A percentile compares a stretch with the other conserved stretches of the same genome.
These are phyloP conservation scores for Corylus americana DNA, from an alignment of 306 rosid species.

Conservation along the genomic window DNA sequence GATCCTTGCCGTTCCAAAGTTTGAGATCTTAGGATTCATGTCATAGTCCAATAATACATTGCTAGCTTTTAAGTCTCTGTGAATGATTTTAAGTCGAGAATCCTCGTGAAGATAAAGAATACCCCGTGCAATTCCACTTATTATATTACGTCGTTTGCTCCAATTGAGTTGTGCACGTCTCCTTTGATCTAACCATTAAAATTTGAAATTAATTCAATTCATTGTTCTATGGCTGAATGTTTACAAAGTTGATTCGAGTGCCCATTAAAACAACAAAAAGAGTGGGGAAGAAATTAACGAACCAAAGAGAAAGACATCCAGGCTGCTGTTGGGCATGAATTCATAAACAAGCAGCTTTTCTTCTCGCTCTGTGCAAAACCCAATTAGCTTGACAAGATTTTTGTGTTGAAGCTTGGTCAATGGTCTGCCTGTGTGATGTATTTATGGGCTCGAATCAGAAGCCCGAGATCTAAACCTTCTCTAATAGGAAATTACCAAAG, in stretches of 20 bases:
- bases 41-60: too few relatives aligned
- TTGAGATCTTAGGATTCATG: too few relatives aligned
- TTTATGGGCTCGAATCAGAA: not conserved
- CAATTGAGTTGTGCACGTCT: slow-evolving; percentile 39
- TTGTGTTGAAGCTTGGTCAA: slow-evolving; percentile 34
- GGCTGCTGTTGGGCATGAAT: slow-evolving; percentile 61
- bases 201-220: not conserved
- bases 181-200: slow-evolving; percentile 29
- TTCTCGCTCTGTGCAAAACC: slow-evolving; percentile 57
- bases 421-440: not conserved
- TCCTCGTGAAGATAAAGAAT: slow-evolving; percentile 54
- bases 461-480: not conserved
- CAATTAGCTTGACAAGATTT: slow-evolving; percentile 71
- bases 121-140: slow-evolving; percentile 46
- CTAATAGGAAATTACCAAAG: too few relatives aligned
- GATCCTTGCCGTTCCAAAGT: too few relatives aligned
- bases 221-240: not conserved
- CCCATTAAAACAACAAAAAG: not conserved
- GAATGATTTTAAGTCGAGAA: too few relatives aligned
- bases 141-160: slow-evolving; percentile 38
- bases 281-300: slow-evolving; percentile 1
- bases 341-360: slow-evolving; percentile 71
- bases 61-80: too few relatives aligned
- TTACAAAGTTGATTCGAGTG: too few relatives aligned
- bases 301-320: slow-evolving; percentile 55